phyloP scores from a whole-genome alignment of 768 basidiomycete genomes.

The Symmetrospora coprosmae region DNA sequence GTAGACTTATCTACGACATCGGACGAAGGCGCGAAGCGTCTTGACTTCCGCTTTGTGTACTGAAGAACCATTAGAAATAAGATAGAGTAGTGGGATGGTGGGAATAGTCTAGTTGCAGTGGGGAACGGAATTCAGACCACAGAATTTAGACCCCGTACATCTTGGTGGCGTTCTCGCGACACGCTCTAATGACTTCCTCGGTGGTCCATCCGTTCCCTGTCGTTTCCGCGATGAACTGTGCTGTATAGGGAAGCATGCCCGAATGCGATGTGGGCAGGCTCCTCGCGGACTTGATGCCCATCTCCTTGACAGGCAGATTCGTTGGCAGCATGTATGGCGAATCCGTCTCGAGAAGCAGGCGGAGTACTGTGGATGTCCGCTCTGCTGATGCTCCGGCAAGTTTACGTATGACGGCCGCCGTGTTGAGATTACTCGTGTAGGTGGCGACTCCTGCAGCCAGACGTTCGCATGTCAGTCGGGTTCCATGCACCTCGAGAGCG shows the following conservation, averaged over 20 bases:
- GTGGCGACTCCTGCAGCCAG: slow-evolving; percentile 54
- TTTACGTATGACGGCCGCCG: slow-evolving; percentile 51
- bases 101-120: too few species aligned
- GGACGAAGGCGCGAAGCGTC: slow-evolving; percentile 34
- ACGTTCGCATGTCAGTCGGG: background rate
- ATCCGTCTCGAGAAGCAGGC: slow-evolving; percentile 62
- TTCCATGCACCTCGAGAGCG: background rate
- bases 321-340: slow-evolving; percentile 75
- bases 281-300: slow-evolving; percentile 13
- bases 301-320: slow-evolving; percentile 44
- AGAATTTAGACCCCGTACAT: slow-evolving; percentile 19
- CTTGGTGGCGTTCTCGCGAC: slow-evolving; percentile 13
- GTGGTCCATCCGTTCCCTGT: slow-evolving; percentile 18
- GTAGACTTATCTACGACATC: slow-evolving; percentile 35
- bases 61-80: too few species aligned
- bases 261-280: slow-evolving; percentile 13
- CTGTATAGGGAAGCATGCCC: slow-evolving; percentile 18
- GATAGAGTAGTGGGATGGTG: too few species aligned
- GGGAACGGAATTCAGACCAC: too few species aligned
- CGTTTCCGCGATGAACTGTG: slow-evolving; percentile 13
- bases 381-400: slow-evolving; percentile 37
- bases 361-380: slow-evolving; percentile 29
- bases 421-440: slow-evolving; percentile 60
- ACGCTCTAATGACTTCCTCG: slow-evolving; percentile 3
- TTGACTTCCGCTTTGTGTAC: slow-evolving; percentile 31